Evolutionary conservation across 306 rosid genomes (phyloP).

Genomic region (Acacia melanoxylon): DNA sequence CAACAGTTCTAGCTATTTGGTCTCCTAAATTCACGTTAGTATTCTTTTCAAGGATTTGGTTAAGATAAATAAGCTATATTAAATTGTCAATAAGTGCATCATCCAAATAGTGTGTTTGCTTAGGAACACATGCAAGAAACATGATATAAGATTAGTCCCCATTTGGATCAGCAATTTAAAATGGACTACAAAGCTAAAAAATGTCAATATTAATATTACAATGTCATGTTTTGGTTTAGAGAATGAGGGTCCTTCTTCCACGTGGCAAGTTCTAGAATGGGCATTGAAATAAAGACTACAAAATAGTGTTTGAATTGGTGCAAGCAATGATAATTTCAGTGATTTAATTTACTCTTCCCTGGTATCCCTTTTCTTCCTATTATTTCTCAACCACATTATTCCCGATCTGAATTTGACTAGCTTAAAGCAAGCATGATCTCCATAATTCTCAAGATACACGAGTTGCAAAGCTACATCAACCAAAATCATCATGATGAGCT

Average conservation of each 20-base stretch:
- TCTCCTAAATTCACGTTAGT: no score
- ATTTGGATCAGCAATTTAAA: no score
- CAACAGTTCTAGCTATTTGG: no score
- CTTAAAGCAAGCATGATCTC: not conserved
- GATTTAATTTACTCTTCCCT: not conserved
- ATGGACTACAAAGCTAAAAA: no score
- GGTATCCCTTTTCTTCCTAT: not conserved
- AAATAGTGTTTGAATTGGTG: no score
- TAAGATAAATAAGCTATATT: not conserved
- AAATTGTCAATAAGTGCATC: not conserved
- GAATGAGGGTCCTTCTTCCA: no score
- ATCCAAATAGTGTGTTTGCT: not conserved
- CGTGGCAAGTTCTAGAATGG: no score
- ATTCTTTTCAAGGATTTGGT: no score
- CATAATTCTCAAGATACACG: not conserved
- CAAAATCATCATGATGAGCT: constrained; percentile 19
- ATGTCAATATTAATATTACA: no score
- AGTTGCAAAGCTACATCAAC: constrained; percentile 16
- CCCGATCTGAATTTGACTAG: not conserved
- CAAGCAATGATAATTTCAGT: not conserved
- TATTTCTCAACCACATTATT: not conserved
- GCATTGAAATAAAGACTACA: no score
- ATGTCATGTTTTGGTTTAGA: no score
- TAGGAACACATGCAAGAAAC: constrained; percentile 43
- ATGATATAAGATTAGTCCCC: constrained; percentile 16